A percentile compares a stretch with the other conserved stretches of the same genome.
Conservation (phyloP, 495 filamentous ascomycete genomes). For the Penicillium antarcticum region DNA sequence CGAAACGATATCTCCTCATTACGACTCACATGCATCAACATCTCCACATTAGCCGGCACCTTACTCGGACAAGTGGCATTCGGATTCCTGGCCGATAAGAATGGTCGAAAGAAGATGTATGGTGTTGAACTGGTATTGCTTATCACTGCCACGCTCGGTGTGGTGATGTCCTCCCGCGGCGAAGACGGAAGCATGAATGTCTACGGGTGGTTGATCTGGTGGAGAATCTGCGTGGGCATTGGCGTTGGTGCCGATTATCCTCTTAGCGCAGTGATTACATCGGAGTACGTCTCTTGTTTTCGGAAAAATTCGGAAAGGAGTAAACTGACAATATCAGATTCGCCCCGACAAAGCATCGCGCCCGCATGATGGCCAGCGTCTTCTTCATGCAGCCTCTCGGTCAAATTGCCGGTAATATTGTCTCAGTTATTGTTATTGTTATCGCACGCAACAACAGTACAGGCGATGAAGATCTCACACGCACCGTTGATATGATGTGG, state of each 20-base stretch:
- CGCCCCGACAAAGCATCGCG: constrained; percentile 55
- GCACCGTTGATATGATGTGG: constrained; percentile 52
- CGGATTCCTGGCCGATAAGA: constrained; percentile 58
- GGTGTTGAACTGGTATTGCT: constrained; percentile 61
- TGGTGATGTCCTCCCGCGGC: constrained; percentile 45
- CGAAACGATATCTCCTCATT: constrained; percentile 35
- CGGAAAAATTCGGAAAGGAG: too few species aligned
- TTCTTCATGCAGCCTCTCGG: constrained; percentile 67
- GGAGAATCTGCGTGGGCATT: constrained; percentile 55
- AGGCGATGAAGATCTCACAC: constrained; percentile 25
- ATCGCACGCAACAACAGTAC: constrained; percentile 24
- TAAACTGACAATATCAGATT: constrained; percentile 36
- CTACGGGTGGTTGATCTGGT: constrained; percentile 55
- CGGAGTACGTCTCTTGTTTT: constrained; percentile 42
- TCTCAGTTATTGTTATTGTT: constrained; percentile 45
- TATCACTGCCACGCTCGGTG: constrained; percentile 53
- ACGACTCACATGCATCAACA: constrained; percentile 52
- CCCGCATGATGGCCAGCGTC: constrained; percentile 62
- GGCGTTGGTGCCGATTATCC: constrained; percentile 58
- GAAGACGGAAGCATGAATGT: constrained; percentile 50
- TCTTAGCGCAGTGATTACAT: constrained; percentile 57
- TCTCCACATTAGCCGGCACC: constrained; percentile 55
- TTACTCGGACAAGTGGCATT: constrained; percentile 60
- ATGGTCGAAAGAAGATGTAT: constrained; percentile 62
- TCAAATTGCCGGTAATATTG: constrained; percentile 58